Evolutionary conservation across 2,329 filamentous ascomycete species (phyloP).

Genomic region (Aspergillus udagawae): DNA sequence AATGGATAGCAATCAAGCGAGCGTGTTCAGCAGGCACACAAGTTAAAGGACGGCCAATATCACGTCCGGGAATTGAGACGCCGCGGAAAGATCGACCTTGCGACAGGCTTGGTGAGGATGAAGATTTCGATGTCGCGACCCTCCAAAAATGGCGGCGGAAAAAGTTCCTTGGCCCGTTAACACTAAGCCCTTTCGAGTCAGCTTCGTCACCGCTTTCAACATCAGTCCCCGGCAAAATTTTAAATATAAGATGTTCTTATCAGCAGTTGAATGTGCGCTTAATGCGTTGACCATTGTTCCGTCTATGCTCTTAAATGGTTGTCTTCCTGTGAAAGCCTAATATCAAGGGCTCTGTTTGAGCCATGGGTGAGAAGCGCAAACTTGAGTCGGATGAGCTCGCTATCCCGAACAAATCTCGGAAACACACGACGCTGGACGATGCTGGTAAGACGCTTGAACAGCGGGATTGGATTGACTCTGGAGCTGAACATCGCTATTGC

Average conservation of each 20-base stretch:
- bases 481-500: conserved; percentile 44
- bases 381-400: conserved; percentile 21
- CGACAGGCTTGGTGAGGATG: conserved; percentile 10
- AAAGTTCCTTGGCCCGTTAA: conserved; percentile 27
- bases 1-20: conserved; percentile 14
- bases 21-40: conserved; percentile 4
- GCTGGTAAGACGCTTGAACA: conserved; percentile 22
- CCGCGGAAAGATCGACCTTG: conserved; percentile 12
- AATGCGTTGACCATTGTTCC: neutral
- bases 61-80: conserved; percentile 7
- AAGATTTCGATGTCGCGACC: conserved; percentile 21
- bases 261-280: conserved; percentile 1
- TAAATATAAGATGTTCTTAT: conserved; percentile 12
- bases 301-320: conserved; percentile 4
- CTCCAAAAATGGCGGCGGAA: conserved; percentile 30
- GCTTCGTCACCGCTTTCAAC: conserved; percentile 27
- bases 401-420: conserved; percentile 30
- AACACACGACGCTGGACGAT: conserved; percentile 22
- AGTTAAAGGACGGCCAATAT: conserved; percentile 9
- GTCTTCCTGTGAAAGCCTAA: neutral
- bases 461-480: conserved; percentile 20
- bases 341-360: conserved; percentile 2
- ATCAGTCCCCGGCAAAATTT: conserved; percentile 27
- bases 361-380: conserved; percentile 37
- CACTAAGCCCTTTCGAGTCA: conserved; percentile 24